Evolutionary conservation across 495 filamentous ascomycete genomes (phyloP).

Genomic region (Tuber aestivum): DNA sequence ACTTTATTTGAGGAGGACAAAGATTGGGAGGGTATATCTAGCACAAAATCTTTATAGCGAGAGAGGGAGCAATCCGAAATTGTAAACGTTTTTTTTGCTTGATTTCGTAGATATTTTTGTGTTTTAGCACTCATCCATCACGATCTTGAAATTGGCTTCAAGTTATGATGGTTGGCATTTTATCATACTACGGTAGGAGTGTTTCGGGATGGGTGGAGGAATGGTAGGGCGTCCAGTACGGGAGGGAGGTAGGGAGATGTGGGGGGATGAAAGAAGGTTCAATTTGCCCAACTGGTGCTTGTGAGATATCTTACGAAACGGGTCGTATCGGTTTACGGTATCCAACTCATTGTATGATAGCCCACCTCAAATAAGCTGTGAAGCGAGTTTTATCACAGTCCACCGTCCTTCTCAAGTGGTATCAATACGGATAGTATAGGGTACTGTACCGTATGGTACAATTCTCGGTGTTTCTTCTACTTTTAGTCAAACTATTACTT

Average conservation of each 20-base stretch:
- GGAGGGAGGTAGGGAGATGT: not conserved
- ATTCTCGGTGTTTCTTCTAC: constrained; percentile 1
- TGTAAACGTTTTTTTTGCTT: not conserved
- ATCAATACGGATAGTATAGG: too few species aligned
- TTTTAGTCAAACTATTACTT: not conserved
- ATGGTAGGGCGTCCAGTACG: not conserved
- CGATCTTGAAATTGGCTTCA: not conserved
- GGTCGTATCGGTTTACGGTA: not conserved
- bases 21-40: not conserved
- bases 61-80: constrained; percentile 6
- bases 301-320: not conserved
- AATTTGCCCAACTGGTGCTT: not conserved
- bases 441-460: not conserved
- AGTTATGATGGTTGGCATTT: not conserved
- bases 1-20: not conserved
- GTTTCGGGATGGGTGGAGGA: not conserved
- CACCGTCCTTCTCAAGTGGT: too few species aligned
- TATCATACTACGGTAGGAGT: not conserved
- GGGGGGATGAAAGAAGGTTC: not conserved
- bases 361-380: too few species aligned
- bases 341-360: too few species aligned
- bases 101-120: constrained; percentile 1
- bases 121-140: not conserved
- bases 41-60: not conserved
- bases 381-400: too few species aligned